Evolutionary conservation across 2,329 filamentous ascomycete species (phyloP).

Genomic region (Microdochium trichocladiopsis): DNA sequence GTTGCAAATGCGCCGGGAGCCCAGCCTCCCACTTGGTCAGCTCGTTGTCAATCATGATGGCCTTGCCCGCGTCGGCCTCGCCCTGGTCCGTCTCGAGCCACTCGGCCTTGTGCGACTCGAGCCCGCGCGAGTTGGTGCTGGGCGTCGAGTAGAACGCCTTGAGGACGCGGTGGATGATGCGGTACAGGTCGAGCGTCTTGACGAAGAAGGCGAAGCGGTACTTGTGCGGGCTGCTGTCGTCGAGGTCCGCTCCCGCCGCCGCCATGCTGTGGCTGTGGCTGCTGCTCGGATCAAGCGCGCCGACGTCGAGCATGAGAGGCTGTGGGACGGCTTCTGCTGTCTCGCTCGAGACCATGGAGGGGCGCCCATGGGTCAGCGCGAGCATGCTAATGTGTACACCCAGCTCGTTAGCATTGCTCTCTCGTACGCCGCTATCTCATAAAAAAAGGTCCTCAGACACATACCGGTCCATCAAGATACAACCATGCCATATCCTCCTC

Average conservation of each 20-base stretch:
- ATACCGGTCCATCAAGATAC: constrained; percentile 29
- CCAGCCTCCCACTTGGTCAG: constrained; percentile 22
- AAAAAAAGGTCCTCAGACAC: too few relatives aligned
- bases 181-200: constrained; percentile 26
- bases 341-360: constrained; percentile 23
- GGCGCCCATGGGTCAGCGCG: constrained; percentile 24
- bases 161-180: constrained; percentile 25
- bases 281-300: neutral
- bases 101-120: constrained; percentile 1
- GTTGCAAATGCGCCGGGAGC: constrained; percentile 15
- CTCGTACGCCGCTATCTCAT: too few relatives aligned
- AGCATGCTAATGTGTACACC: too few relatives aligned
- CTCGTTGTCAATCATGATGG: constrained; percentile 22
- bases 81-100: constrained; percentile 5
- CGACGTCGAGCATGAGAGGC: constrained; percentile 6
- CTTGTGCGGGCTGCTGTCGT: neutral
- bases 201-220: constrained; percentile 20
- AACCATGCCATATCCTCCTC: constrained; percentile 26
- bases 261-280: neutral
- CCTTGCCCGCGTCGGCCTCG: constrained; percentile 19
- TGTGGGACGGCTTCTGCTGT: constrained; percentile 18
- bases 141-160: constrained; percentile 16
- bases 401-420: constrained; percentile 7
- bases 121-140: neutral
- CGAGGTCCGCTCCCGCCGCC: constrained; percentile 6